Conservation (phyloP, 495 filamentous ascomycete species). For the Trichodelitschia bisporula region DNA sequence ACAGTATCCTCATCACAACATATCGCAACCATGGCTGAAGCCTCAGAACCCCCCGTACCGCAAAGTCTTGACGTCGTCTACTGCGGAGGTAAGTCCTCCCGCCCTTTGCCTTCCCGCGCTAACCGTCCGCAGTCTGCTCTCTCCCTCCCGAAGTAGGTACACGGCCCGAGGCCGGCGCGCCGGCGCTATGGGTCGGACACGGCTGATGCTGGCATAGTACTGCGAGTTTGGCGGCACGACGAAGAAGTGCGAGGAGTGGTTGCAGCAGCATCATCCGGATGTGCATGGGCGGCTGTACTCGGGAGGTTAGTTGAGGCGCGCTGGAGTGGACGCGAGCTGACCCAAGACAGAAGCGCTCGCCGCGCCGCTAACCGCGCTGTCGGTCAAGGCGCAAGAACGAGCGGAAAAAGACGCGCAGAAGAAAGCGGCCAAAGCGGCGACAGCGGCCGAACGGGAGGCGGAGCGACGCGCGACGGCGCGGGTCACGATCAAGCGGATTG, state of each 20-base stretch:
- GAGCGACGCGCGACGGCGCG: constrained; percentile 56
- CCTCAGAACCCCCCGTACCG: no score
- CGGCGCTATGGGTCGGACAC: constrained; percentile 1
- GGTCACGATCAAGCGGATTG: constrained; percentile 82
- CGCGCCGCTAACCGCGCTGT: constrained; percentile 61
- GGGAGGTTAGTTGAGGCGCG: constrained; percentile 42
- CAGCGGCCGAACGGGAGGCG: constrained; percentile 52
- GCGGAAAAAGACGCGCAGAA: constrained; percentile 87
- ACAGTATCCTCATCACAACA: no score
- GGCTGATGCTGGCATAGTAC: constrained; percentile 35
- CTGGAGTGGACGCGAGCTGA: no score
- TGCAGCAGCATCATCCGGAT: constrained; percentile 44
- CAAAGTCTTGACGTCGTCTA: no score
- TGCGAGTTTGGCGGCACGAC: constrained; percentile 96
- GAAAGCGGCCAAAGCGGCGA: constrained; percentile 77
- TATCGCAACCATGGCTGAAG: no score
- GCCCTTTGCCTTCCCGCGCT: no score
- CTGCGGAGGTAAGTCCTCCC: no score
- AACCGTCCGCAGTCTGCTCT: constrained; percentile 76
- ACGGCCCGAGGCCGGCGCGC: constrained; percentile 1
- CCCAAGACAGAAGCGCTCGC: constrained; percentile 45
- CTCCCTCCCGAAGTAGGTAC: constrained; percentile 74
- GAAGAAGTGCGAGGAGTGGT: constrained; percentile 96
- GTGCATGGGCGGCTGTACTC: constrained; percentile 65
- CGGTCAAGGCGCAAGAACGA: constrained; percentile 68